These are phyloP conservation scores for Pseudozyma pruni DNA, from an alignment of 1,284 basidiomycete genomes.

Conservation along the genomic window DNA sequence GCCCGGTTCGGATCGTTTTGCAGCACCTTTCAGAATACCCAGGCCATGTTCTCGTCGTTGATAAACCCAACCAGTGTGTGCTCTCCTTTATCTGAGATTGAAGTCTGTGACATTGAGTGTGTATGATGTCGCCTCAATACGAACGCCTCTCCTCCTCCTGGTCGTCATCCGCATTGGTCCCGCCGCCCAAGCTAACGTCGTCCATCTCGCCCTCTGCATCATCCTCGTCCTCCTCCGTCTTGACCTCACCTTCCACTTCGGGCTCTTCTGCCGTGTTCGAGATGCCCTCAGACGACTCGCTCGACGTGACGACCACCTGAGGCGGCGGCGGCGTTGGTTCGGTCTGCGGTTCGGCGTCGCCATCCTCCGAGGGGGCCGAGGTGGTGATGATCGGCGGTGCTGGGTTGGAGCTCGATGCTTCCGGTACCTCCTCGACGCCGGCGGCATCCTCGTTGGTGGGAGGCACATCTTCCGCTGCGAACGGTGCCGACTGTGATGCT, in stretches of 20 bases:
- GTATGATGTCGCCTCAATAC: no score
- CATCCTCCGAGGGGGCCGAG: slow-evolving; percentile 35
- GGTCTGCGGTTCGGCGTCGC: slow-evolving; percentile 4
- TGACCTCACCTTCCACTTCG: neutral
- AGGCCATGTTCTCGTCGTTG: neutral
- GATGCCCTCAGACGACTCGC: slow-evolving; percentile 15
- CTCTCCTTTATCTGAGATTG: no score
- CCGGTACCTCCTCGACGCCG: neutral
- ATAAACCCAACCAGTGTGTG: no score
- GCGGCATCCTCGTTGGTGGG: slow-evolving; percentile 5
- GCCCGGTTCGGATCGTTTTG: neutral
- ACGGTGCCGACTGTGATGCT: slow-evolving; percentile 4
- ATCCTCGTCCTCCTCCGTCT: slow-evolving; percentile 1
- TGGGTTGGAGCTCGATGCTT: slow-evolving; percentile 18
- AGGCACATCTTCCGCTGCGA: slow-evolving; percentile 10
- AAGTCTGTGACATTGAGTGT: no score
- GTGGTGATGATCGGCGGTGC: slow-evolving; percentile 40
- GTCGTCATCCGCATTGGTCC: slow-evolving; percentile 12
- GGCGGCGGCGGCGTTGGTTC: slow-evolving; percentile 14
- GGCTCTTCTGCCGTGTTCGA: neutral
- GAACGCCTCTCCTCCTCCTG: slow-evolving; percentile 11
- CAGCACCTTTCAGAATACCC: neutral
- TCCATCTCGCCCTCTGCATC: slow-evolving; percentile 49
- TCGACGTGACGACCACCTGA: slow-evolving; percentile 35
- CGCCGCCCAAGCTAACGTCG: slow-evolving; percentile 40